Base-by-base conservation (phyloP, 208 protist genomes). In the Naegleria fowleri region DNA sequence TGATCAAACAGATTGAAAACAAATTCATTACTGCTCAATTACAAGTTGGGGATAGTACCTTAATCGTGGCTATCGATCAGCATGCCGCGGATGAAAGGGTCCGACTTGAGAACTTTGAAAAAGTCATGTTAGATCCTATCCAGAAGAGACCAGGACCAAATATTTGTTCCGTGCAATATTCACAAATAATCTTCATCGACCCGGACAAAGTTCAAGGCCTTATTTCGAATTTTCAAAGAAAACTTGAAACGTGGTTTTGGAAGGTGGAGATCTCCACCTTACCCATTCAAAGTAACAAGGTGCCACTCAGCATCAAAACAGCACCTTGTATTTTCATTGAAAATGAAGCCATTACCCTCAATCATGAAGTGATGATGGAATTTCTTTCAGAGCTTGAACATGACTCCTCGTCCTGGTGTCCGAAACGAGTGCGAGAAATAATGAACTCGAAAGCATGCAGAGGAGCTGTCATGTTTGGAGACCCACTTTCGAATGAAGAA, bases 391-490 rank as follows among this genome's bases (percentile, higher is more conserved):
- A 79, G 36, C 29, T 79, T 4, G 67, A 79, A 36, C 9, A 36
- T 36, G 67, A 79, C 36, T 36, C 16, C 7, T 36, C 3, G 25
- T 79, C 25, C 1, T 79, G 67, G 67, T 36, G 6, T 79, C 67
- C 67, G 0, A 79, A 79, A 79, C 13, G 41, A 58, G 15, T 58
- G 36, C 11, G 15, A 22, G 13, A 16, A 88, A 25, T 88, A 38
- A 33, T 58, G 9, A 33, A 88, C 40, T 88, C 39, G 0, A 88
- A 88, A 38, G 85, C 85, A 25, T 88, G 85, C n/a, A 55, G 85
- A 22, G 39, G 41, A 40, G 85, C 85, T 6, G 38, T 88, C 11
- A 88, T 88, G 85, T 88, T 88, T 88, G 85, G 85, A 38, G 85
- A 88, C 55, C 0, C 13, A 0, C 33, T 88, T 36, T 29, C 19